Evolutionary conservation across 257 asterid genomes (phyloP), one percentile per base, ranked within the genome.

Genomic region (Rubia yunnanensis): DNA sequence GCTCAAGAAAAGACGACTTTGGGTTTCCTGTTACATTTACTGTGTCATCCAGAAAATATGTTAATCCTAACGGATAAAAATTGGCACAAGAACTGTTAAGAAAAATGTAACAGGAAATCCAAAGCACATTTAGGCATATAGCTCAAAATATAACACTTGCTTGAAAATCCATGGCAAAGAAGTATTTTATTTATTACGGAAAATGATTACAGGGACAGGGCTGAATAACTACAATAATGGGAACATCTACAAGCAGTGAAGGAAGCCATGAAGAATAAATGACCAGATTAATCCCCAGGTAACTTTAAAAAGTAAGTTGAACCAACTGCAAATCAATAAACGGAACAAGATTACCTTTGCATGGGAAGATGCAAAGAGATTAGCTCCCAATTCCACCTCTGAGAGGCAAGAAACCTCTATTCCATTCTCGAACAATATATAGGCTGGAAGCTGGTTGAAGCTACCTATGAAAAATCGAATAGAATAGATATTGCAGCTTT

Each of bases 391-490:
- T 67, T 92, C 88, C 54, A 63, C 62, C 71, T 83, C 84, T 11
- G 99, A 92, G 41, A 81, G 78, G 69, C 91, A 82, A 55, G 87
- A 76, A 71, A 83, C 76, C 68, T 63, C 88, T 55, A 63, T 74
- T 68, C 92, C 97, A 74, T 88, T 88, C 54, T 80, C 90, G 77
- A 86, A 92, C 75, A 89, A 67, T 72, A 84, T 76, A 68, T 87
- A 88, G 0, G 72, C 71, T 15, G 96, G 99, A 71, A 92, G 92
- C 74, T 89, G 95, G 77, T 78, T 86, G 39, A 86, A 81, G 82
- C 88, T 79, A 72, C 80, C 97, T 92, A 85, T 46, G 60, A 30
- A 58, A 36, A 66, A 50, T 63, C 66, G 44, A 27, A 15, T 67
- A 69, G 14, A 71, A 64, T 56, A 66, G 76, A 76, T 56, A 20